phyloP scores from a whole-genome alignment of 768 basidiomycete genomes.

The Boletus insuetus region DNA sequence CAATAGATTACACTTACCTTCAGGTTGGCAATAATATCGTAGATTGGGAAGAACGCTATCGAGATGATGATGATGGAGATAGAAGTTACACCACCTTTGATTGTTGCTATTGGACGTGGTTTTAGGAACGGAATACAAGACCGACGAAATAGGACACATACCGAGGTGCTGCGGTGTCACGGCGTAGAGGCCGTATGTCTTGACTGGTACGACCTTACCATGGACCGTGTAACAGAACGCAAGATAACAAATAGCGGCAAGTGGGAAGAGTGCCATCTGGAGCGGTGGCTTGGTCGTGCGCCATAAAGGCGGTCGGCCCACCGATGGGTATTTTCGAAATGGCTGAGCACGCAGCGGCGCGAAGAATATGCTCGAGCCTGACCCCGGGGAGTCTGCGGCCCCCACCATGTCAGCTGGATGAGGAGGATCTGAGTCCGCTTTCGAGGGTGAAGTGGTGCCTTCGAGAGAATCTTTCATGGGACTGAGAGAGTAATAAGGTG shows the following conservation, averaged over 20 bases:
- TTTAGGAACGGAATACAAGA: not conserved
- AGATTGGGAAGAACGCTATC: constrained; percentile 27
- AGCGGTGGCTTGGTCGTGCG: constrained; percentile 1
- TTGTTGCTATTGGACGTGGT: constrained; percentile 15
- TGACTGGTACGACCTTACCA: constrained; percentile 23
- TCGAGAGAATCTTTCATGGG: constrained; percentile 2
- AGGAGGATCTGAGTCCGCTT: not conserved
- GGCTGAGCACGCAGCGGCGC: constrained; percentile 5
- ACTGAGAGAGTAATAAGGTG: constrained; percentile 22
- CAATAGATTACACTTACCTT: constrained; percentile 6
- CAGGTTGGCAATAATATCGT: constrained; percentile 13
- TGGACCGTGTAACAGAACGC: constrained; percentile 30
- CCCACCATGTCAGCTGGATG: not conserved
- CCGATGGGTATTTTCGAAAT: not conserved
- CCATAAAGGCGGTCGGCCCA: constrained; percentile 5
- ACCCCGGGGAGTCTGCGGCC: not conserved
- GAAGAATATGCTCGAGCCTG: constrained; percentile 3
- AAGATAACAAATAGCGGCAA: constrained; percentile 28
- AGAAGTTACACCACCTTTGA: constrained; percentile 28
- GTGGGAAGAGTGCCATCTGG: constrained; percentile 21
- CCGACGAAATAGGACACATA: not conserved
- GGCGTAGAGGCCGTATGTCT: constrained; percentile 19
- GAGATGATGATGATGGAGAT: constrained; percentile 29
- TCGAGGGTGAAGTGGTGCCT: not conserved
- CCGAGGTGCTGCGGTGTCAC: constrained; percentile 20